Conservation (phyloP, 192 early-diverging fungal genomes). For the Dimargaris verticillata region DNA sequence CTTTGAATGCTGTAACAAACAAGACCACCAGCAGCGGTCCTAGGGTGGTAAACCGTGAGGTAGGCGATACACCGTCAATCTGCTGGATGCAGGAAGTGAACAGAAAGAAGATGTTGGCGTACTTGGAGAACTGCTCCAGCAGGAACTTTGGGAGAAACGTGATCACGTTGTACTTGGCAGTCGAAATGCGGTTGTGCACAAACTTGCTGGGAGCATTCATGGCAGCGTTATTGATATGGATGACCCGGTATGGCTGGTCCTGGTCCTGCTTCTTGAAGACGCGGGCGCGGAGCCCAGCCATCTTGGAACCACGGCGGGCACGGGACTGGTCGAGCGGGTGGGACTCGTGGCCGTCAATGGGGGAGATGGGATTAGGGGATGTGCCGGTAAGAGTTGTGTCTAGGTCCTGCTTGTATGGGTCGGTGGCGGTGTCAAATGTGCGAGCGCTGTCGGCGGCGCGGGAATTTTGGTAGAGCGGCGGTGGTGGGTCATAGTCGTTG, state of each 20-base stretch:
- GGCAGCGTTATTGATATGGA: constrained; percentile 74
- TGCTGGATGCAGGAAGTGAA: constrained; percentile 96
- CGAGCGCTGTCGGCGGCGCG: constrained; percentile 1
- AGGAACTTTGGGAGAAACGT: constrained; percentile 93
- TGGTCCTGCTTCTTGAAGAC: not conserved
- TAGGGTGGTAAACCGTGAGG: constrained; percentile 74
- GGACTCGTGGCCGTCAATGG: not conserved
- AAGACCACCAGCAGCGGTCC: constrained; percentile 72
- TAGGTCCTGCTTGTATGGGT: constrained; percentile 5
- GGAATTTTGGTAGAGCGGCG: not conserved
- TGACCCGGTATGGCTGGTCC: constrained; percentile 40
- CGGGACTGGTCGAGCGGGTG: not conserved
- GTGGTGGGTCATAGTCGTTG: not conserved
- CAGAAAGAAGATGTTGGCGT: constrained; percentile 98
- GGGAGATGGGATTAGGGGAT: constrained; percentile 6
- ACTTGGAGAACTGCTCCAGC: constrained; percentile 94
- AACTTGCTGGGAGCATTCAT: constrained; percentile 67
- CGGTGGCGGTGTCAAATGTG: constrained; percentile 5
- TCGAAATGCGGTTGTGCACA: constrained; percentile 83
- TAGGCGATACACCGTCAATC: constrained; percentile 87
- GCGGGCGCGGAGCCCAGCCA: not conserved
- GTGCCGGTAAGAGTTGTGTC: constrained; percentile 6
- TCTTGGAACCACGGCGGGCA: not conserved
- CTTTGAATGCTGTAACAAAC: constrained; percentile 80
- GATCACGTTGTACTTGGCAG: constrained; percentile 87